These are phyloP conservation scores for Wickerhamomyces alni DNA, from an alignment of 805 yeast genomes.

Conservation along the genomic window DNA sequence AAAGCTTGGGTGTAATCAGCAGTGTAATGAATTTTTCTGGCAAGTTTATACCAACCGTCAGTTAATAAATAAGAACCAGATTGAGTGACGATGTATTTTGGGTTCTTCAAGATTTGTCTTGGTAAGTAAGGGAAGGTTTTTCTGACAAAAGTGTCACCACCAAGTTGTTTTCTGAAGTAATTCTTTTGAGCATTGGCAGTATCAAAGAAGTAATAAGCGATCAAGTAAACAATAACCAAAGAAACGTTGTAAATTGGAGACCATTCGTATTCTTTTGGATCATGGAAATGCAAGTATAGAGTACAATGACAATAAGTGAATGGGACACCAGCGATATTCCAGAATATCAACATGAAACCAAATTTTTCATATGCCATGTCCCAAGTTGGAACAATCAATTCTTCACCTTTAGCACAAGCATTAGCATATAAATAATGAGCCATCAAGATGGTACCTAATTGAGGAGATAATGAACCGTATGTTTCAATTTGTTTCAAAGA, in stretches of 20 bases:
- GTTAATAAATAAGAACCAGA: slow-evolving; percentile 80
- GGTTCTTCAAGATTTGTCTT: slow-evolving; percentile 73
- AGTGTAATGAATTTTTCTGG: slow-evolving; percentile 92
- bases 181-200: slow-evolving; percentile 94
- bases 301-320: slow-evolving; percentile 96
- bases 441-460: slow-evolving; percentile 61
- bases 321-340: slow-evolving; percentile 99
- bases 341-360: slow-evolving; percentile 97
- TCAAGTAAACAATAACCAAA: slow-evolving; percentile 49
- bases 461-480: slow-evolving; percentile 76
- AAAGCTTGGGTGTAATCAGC: slow-evolving; percentile 87
- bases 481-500: slow-evolving; percentile 73
- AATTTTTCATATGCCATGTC: slow-evolving; percentile 99
- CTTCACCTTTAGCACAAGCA: slow-evolving; percentile 97
- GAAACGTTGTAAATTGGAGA: slow-evolving; percentile 51
- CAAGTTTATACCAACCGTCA: slow-evolving; percentile 93
- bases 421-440: slow-evolving; percentile 96
- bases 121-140: slow-evolving; percentile 94
- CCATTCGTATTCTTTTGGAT: slow-evolving; percentile 80
- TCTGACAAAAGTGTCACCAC: slow-evolving; percentile 73
- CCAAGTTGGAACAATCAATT: slow-evolving; percentile 96
- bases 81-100: slow-evolving; percentile 76
- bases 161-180: slow-evolving; percentile 74
- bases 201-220: slow-evolving; percentile 89
- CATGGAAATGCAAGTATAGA: slow-evolving; percentile 72